Evolutionary conservation across 208 protist species (phyloP).

Genomic region (Acanthamoeba healyi): DNA sequence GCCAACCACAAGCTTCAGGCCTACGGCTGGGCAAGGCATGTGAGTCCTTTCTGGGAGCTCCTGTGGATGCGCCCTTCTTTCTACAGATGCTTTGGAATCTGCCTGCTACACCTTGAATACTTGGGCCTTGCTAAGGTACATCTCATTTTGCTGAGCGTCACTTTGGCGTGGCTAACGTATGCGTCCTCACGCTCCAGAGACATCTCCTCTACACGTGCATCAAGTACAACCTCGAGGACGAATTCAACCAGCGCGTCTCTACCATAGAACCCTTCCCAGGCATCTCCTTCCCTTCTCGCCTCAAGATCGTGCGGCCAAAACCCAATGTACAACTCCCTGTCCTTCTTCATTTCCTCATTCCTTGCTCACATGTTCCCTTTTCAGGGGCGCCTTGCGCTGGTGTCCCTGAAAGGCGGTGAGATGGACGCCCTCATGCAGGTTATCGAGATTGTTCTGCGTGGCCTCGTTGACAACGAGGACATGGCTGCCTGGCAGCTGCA

Average conservation of each 20-base stretch:
- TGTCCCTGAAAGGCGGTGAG: neutral
- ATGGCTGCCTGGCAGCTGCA: neutral
- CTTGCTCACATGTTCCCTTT: too few relatives aligned
- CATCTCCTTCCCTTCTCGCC: neutral
- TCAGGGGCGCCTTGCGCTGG: neutral
- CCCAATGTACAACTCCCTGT: neutral
- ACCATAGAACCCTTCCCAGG: neutral
- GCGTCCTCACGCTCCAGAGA: neutral
- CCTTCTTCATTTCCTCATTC: neutral
- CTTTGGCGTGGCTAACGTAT: neutral
- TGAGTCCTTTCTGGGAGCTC: neutral
- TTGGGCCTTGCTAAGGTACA: neutral
- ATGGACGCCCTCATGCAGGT: neutral
- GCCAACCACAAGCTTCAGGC: neutral
- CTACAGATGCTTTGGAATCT: too few relatives aligned
- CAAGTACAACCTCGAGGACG: neutral
- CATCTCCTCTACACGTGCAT: neutral
- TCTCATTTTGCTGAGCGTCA: neutral
- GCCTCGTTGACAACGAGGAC: neutral
- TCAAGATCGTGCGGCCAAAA: neutral
- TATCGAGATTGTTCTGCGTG: neutral
- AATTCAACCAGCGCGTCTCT: neutral
- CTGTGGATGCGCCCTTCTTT: too few relatives aligned
- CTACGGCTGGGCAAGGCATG: neutral
- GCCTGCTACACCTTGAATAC: too few relatives aligned